Evolutionary conservation across 2,329 filamentous ascomycete genomes (phyloP).

Genomic region (Colletotrichum costaricense): DNA sequence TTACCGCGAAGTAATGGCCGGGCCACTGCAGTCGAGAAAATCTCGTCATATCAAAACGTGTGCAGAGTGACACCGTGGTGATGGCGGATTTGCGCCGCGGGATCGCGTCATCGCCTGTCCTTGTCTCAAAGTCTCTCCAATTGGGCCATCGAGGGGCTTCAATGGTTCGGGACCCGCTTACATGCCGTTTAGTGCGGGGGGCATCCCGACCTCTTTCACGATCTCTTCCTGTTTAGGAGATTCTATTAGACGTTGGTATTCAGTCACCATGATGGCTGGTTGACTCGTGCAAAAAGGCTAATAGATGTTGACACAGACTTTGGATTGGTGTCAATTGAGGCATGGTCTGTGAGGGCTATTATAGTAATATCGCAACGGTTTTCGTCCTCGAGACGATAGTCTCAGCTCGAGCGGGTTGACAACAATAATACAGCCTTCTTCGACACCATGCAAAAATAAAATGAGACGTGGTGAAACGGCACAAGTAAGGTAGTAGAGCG

Average conservation of each 20-base stretch:
- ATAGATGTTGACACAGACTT: background rate
- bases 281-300: background rate
- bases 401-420: background rate
- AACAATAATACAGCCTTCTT: too few species aligned
- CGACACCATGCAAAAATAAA: too few species aligned
- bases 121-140: background rate
- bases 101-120: slow-evolving; percentile 29
- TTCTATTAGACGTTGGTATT: background rate
- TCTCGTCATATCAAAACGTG: background rate
- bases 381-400: background rate
- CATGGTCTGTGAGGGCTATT: background rate
- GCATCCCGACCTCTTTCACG: background rate
- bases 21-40: background rate
- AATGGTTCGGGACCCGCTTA: slow-evolving; percentile 11
- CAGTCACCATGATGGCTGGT: background rate
- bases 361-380: rapidly evolving
- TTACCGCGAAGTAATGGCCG: slow-evolving; percentile 21
- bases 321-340: background rate
- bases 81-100: slow-evolving; percentile 32
- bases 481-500: background rate
- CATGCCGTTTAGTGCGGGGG: slow-evolving; percentile 16
- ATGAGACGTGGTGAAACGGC: too few species aligned
- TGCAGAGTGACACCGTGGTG: slow-evolving; percentile 2
- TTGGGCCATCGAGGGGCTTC: slow-evolving; percentile 24
- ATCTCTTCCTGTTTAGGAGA: background rate